Conservation (phyloP, 2,329 filamentous ascomycete genomes). For the Coniochaeta sp. region DNA sequence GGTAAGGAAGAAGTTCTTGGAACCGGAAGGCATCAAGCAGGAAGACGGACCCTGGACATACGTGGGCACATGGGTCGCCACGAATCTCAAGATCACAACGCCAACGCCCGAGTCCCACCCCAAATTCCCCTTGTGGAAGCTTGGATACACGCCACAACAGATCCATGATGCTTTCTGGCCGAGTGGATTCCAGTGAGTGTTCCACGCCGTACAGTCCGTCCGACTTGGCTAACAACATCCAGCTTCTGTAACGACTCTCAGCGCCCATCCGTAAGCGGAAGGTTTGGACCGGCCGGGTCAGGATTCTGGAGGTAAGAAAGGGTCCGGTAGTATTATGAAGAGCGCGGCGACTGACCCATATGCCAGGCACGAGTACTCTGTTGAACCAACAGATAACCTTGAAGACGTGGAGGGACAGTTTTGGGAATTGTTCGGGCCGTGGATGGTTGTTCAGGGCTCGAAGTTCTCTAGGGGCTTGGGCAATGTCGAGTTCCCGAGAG, state of each 20-base stretch:
- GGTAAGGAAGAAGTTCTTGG: slow-evolving; percentile 36
- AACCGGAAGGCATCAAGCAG: slow-evolving; percentile 29
- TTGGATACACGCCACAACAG: slow-evolving; percentile 35
- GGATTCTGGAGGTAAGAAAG: slow-evolving; percentile 38
- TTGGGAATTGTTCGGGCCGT: slow-evolving; percentile 17
- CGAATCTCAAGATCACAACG: slow-evolving; percentile 34
- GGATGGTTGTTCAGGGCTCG: slow-evolving; percentile 16
- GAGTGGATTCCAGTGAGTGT: slow-evolving; percentile 22
- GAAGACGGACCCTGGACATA: slow-evolving; percentile 26
- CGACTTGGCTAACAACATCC: no score
- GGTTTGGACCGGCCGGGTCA: slow-evolving; percentile 32
- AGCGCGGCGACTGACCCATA: no score
- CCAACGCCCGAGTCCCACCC: slow-evolving; percentile 40
- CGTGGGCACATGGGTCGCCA: slow-evolving; percentile 37
- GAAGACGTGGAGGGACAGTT: slow-evolving; percentile 23
- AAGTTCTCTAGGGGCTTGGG: neutral
- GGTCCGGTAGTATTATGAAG: no score
- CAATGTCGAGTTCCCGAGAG: slow-evolving; percentile 24
- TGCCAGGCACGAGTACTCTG: slow-evolving; percentile 28
- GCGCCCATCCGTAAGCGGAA: slow-evolving; percentile 33
- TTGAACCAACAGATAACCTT: slow-evolving; percentile 17
- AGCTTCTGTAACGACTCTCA: slow-evolving; percentile 33
- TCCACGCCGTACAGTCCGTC: no score
- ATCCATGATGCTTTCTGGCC: slow-evolving; percentile 43
- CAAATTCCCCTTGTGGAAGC: slow-evolving; percentile 37